Base-by-base conservation (phyloP, 352 stramenopile species). In the Globisporangium nodosum region DNA sequence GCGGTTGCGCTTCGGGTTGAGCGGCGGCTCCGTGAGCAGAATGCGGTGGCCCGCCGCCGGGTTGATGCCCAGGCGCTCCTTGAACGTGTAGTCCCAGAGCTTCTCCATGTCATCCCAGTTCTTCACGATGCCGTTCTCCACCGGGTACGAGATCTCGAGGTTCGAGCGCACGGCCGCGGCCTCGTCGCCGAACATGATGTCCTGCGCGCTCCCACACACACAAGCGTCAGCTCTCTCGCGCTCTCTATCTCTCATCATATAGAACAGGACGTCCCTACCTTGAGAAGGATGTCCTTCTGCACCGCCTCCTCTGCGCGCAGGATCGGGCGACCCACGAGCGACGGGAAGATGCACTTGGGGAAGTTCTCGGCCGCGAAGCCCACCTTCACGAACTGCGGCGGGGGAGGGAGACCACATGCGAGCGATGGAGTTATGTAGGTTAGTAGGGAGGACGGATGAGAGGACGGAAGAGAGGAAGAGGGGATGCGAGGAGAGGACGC, bases 51-150 rank as follows among this genome's bases (percentile, higher is more conserved):
- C 85, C 0, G 58, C 76, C 35, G 66, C 61, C 9, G 84, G 73
- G 63, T 86, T 74, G 52, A 90, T 88, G 40, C 58, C 72, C 57
- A 98, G 66, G 2, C 92, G 92, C 58, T 98, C 90, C 54, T 94
- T 76, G 72, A 98, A 98, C 51, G 91, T 98, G 74, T 98, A 98
- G 71, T 98, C 94, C 95, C 95, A 98, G 33, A 98, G 74, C 61
- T 97, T 91, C 70, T 98, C 88, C 94, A 98, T 98, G 65, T 98
- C 94, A 54, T 98, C 90, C 95, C 95, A 98, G 78, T 97, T 97
- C 70, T 96, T 96, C 12, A 98, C 92, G 55, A 98, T 98, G 40
- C 95, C 96, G 67, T 98, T 97, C 69, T 98, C 92, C 27, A 98
- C 90, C 13, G 87, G 88, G 71, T 96, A 96, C 64, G 71, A 78